phyloP scores from a whole-genome alignment of 208 protist species.

The Leishmania braziliensis region DNA sequence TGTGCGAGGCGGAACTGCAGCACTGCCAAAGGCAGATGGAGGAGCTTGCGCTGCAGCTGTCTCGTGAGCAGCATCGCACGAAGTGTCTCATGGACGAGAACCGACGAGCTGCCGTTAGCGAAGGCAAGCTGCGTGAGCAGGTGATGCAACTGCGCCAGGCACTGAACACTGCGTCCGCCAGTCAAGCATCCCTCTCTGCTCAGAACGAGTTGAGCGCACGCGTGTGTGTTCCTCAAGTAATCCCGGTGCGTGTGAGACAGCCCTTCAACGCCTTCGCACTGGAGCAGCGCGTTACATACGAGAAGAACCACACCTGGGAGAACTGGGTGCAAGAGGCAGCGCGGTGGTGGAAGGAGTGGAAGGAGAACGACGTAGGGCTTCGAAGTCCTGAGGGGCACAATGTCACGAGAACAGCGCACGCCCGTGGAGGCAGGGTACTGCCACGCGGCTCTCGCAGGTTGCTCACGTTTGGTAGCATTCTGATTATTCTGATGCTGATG shows the following conservation, averaged over 20 bases:
- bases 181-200: not conserved
- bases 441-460: slow-evolving; percentile 5
- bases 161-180: not conserved
- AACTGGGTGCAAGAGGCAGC: slow-evolving; percentile 13
- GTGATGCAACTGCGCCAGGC: slow-evolving; percentile 18
- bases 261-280: not conserved
- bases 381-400: not conserved
- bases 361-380: not conserved
- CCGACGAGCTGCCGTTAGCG: not conserved
- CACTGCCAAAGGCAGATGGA: slow-evolving; percentile 9
- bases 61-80: slow-evolving; percentile 10
- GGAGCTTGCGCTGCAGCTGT: slow-evolving; percentile 8
- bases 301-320: slow-evolving; percentile 13
- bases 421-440: not conserved
- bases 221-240: not conserved
- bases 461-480: slow-evolving; percentile 2
- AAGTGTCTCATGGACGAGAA: slow-evolving; percentile 16
- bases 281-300: slow-evolving; percentile 14
- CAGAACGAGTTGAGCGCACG: not conserved
- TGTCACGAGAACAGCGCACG: not conserved
- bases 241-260: slow-evolving; percentile 6
- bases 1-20: slow-evolving; percentile 9
- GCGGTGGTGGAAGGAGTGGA: slow-evolving; percentile 15
- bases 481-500: slow-evolving; percentile 7
- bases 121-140: slow-evolving; percentile 25